Evolutionary conservation across 306 rosid genomes (phyloP).

Genomic region (Hylodesmum podocarpum): DNA sequence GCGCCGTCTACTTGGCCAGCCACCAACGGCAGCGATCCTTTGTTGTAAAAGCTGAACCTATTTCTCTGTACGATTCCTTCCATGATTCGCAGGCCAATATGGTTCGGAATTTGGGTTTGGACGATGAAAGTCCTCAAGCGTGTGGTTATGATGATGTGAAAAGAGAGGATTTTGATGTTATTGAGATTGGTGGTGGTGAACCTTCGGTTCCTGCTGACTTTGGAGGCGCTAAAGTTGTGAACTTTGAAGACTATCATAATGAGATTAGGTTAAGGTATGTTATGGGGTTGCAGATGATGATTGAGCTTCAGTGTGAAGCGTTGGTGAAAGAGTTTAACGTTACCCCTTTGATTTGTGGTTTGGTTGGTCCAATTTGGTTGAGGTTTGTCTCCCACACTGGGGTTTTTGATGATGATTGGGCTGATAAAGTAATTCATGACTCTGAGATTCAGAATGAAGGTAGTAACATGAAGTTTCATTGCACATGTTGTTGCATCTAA

Average conservation of each 20-base stretch:
- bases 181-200: slow-evolving; percentile 32
- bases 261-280: slow-evolving; percentile 71
- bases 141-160: neutral
- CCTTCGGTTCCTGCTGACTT: slow-evolving; percentile 58
- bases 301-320: slow-evolving; percentile 79
- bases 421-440: slow-evolving; percentile 46
- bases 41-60: slow-evolving; percentile 43
- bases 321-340: slow-evolving; percentile 75
- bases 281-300: slow-evolving; percentile 74
- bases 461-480: slow-evolving; percentile 37
- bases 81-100: slow-evolving; percentile 40
- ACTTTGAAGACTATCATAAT: slow-evolving; percentile 52
- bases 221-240: slow-evolving; percentile 33
- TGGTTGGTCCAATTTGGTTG: slow-evolving; percentile 78
- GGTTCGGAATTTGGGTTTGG: slow-evolving; percentile 39
- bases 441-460: slow-evolving; percentile 65
- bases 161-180: slow-evolving; percentile 18
- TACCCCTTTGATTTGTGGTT: slow-evolving; percentile 76
- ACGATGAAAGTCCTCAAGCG: slow-evolving; percentile 26
- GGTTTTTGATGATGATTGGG: slow-evolving; percentile 68
- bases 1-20: slow-evolving; percentile 54
- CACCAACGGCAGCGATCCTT: slow-evolving; percentile 43
- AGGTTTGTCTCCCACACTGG: slow-evolving; percentile 65
- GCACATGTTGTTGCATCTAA: neutral
- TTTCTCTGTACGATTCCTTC: slow-evolving; percentile 55